Base-by-base conservation (phyloP, 1,284 basidiomycete species). In the Mycosarcoma maydis region DNA sequence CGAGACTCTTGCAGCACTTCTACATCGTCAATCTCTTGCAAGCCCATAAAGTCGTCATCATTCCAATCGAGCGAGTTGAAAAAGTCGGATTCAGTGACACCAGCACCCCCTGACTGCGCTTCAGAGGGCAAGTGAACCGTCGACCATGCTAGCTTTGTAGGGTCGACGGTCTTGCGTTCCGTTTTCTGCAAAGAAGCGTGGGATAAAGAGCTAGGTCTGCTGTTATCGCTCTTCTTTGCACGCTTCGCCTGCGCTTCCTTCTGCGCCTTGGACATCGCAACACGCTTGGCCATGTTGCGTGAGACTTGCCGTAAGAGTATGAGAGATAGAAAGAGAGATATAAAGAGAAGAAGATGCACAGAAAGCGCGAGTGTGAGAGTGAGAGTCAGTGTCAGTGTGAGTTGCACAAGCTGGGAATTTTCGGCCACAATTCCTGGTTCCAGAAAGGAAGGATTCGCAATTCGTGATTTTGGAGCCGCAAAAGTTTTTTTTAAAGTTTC, bases 31-130 rank as follows among this genome's bases (percentile, higher is more conserved):
- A 77, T 75, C 50, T 77, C 73, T 47, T 77, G 72, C 24, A 81
- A 42, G 6, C 80, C 80, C 69, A 81, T 77, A 32, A 77, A 81
- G 47, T 76, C 78, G 30, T 73, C 77, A 45, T 62, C 75, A 17
- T 61, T 61, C 56, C 58, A 62, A 33, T 62, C 49, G 41, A 67
- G 53, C 10, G 56, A 38, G 38, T 67, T 41, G 62, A 70, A 70
- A 24, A 60, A 72, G 51, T 68, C 68, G 49, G 67, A 66, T 26
- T 73, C 58, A 44, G 62, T 72, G 17, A 61, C 53, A 32, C 72
- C 67, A 4, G 67, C 68, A 19, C 67, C 72, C 26, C 57, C 59
- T 0, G 68, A 60, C 20, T 64, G 55, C 4, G 72, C 67, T 26
- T 71, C 72, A 13, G 58, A 57, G 17, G 72, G 72, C 6, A 73